Base-by-base conservation (phyloP, 1,284 basidiomycete species). In the Violaceomyces palustris region DNA sequence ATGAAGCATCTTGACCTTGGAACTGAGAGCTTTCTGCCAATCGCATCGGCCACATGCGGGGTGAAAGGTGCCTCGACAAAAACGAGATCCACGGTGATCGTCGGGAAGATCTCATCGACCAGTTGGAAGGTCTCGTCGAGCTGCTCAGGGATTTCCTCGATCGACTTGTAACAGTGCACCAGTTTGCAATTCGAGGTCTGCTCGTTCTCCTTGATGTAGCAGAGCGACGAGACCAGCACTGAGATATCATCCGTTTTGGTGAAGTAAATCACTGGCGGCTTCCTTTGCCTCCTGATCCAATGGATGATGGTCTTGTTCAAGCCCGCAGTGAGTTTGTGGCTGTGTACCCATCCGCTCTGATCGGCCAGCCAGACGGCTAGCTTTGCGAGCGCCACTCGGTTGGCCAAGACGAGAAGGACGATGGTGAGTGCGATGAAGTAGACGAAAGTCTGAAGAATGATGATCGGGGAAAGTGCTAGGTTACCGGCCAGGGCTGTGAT, bases 181-280 rank as follows among this genome's bases (percentile, higher is more conserved):
- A 86, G 77, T 72, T 83, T 84, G 50, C 85, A 62, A 55, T 79
- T 78, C 0, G 82, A 79, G 0, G 84, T 84, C 45, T 82, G 81
- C 69, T 86, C 84, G 60, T 84, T 85, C 48, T 46, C 29, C 33
- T 75, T 70, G 8, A 85, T 82, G 56, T 86, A 86, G 15, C 80
- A 67, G 27, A 85, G 76, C 77, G 82, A 82, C 38, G 79, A 77
- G 57, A 84, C 80, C 2, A 86, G 61, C 34, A 77, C 74, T 57
- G 83, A 80, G 49, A 85, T 53, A 25, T 62, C 59, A 36, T 62
- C 59, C 9, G 50, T 50, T 37, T 58, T 59, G 35, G 55, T 40
- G 35, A 58, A 62, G 44, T 54, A 62, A 43, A 62, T 52, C 14
- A 85, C 76, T 1, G 82, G 78, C 57, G 81, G 79, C 35, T 75